Base-by-base conservation (phyloP, 78 protist genomes). In the Chrysochromulina tobinii region DNA sequence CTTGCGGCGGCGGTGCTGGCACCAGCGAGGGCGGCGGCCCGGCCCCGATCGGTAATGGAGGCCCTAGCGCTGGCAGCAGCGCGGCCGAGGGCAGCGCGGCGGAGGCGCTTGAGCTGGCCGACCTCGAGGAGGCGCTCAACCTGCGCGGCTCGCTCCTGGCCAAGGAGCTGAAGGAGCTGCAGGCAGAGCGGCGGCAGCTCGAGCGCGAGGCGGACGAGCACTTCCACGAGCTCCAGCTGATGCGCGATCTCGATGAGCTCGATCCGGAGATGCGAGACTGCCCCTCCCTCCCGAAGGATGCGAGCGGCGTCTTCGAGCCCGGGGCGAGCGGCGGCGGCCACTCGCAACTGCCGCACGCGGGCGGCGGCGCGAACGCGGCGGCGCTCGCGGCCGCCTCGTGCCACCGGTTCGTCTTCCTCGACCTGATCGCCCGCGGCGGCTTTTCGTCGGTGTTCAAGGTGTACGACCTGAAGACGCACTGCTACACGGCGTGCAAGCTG, bases 371-470 rank as follows among this genome's bases (percentile, higher is more conserved):
- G 1, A 5, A 27, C 53, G 38, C 89, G 23, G 90, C 14, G 1
- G 0, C 17, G 5, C 89, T 83, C 91, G 0, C 53, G 61, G 25
- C 15, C 51, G 3, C 18, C 79, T 38, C 25, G 15, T 5, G 17
- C 79, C 48, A 27, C 20, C 81, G 98, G 21, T 97, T 96, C 81
- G 23, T 97, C n/a, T 25, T 97, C 64, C 59, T 97, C 66, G 23
- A 61, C 3, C 73, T 97, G 59, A 61, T 97, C 54, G 99, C 99
- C 21, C 92, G 81, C 58, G 99, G 99, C 5, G 99, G 99, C 27
- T 97, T 97, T 93, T 27, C 93, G 23, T 98, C 96, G 54, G 99
- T 97, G 50, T 97, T 48, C 59, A 94, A 95, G 92, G 98, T 97
- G 23, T 96, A 51, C 77, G 99, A 97, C 79, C 61, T 95, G 15